Evolutionary conservation across 257 asterid species (phyloP).

Genomic region (Solanum phureja): DNA sequence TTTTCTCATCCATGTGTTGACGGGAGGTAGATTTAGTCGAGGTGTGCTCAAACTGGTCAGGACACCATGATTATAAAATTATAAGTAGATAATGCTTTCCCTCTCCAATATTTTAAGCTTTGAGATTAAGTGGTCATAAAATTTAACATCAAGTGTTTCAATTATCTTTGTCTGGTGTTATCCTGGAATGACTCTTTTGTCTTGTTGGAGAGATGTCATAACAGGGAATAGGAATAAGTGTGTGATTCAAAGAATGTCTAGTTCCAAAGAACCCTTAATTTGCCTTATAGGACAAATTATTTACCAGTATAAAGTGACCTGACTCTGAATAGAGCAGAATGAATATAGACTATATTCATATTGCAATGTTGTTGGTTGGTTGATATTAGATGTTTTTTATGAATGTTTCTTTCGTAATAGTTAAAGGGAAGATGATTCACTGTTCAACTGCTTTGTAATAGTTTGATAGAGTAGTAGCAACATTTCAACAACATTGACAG

Average conservation of each 20-base stretch:
- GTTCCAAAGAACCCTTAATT: background rate
- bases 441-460: background rate
- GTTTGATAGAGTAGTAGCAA: background rate
- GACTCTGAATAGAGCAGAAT: background rate
- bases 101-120: background rate
- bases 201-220: background rate
- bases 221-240: background rate
- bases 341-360: background rate
- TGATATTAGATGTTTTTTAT: background rate
- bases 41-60: too few species aligned
- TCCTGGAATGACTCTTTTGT: background rate
- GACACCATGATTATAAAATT: too few species aligned
- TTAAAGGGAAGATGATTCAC: background rate
- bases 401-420: background rate
- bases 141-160: background rate
- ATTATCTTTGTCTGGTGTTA: background rate
- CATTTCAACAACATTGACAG: background rate
- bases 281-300: background rate
- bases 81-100: background rate
- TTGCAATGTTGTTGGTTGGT: background rate
- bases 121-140: background rate
- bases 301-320: too few species aligned
- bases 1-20: background rate
- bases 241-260: background rate
- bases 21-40: background rate